Evolutionary conservation across 495 filamentous ascomycete genomes (phyloP), one percentile per base, ranked within the genome.

Genomic region (Glonium stellatum): DNA sequence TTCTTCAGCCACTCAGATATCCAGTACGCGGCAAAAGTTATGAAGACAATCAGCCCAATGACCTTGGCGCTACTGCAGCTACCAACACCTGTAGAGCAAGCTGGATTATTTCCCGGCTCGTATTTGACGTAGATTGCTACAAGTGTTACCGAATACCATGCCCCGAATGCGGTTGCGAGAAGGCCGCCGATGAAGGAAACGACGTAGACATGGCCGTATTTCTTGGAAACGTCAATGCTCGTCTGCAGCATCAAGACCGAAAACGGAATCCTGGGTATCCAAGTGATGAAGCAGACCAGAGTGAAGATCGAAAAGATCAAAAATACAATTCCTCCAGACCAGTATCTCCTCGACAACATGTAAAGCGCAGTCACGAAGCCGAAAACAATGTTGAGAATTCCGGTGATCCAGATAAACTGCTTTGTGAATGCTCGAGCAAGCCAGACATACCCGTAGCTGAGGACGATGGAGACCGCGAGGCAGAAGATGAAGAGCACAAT

Each of bases 11-110:
- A 90, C 69, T 96, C 91, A 23, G 85, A 87, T 63, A 96, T 83
- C 92, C 91, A 97, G 73, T 95, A 95, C 67, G 80, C 83, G 23
- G 90, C 89, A 67, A 96, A 96, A 0, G 90, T 95, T 54, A 90
- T 81, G 73, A 95, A 96, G 23, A 88, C 87, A 19, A 92, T 74
- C 23, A 97, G 74, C 0, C 92, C 91, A 59, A 89, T 88, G 36
- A 96, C 89, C 62, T 87, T 90, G 15, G 76, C 88, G 2, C 65
- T 77, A 59, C 84, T 85, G 70, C 91, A 96, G n/a, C 81, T 81
- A 0, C 86, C 86, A 13, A 76, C 82, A 19, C 76, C 78, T 8
- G 73, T 67, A 8, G 66, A 70, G 62, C 90, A 96, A 2, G 87
- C 80, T 0, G 88, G 86, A 59, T 92, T 85, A 55, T 76, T 71